phyloP scores from a whole-genome alignment of 2,329 filamentous ascomycete genomes.

The Westerdykella ornata region DNA sequence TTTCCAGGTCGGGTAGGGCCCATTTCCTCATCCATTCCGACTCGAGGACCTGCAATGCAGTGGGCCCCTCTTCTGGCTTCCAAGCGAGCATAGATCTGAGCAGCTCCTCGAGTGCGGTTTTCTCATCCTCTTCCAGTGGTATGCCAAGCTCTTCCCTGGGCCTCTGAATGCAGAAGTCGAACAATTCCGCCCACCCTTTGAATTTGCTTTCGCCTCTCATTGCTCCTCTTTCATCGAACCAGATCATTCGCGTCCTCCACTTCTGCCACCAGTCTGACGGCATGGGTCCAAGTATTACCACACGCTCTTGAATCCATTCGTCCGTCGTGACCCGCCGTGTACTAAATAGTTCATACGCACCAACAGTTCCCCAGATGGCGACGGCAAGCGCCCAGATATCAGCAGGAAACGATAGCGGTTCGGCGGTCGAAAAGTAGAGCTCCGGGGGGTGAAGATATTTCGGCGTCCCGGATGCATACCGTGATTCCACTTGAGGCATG shows the following conservation, averaged over 20 bases:
- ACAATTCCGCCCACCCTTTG: constrained; percentile 6
- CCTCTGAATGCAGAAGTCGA: constrained; percentile 7
- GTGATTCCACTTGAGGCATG: constrained; percentile 4
- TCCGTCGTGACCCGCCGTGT: constrained; percentile 4
- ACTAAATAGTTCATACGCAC: constrained; percentile 3
- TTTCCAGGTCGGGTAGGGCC: constrained; percentile 5
- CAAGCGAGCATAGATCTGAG: constrained; percentile 9
- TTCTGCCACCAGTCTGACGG: constrained; percentile 6
- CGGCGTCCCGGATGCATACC: constrained; percentile 4
- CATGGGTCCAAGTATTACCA: constrained; percentile 4
- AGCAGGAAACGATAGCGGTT: constrained; percentile 2
- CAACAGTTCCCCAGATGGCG: constrained; percentile 5
- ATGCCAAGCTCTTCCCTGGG: constrained; percentile 2
- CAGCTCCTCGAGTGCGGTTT: constrained; percentile 5
- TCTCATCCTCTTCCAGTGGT: constrained; percentile 7
- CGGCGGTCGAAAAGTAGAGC: constrained; percentile 1
- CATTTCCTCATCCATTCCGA: constrained; percentile 9
- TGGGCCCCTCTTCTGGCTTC: constrained; percentile 7
- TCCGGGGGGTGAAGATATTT: constrained; percentile 4
- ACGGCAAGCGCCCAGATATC: constrained; percentile 9
- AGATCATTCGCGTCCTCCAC: constrained; percentile 3
- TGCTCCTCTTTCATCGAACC: constrained; percentile 1
- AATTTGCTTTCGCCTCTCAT: constrained; percentile 1
- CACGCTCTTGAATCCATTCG: constrained; percentile 5
- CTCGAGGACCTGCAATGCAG: constrained; percentile 9